Conservation (phyloP, 768 basidiomycete species). For the Agaricus sinodeliciosus region DNA sequence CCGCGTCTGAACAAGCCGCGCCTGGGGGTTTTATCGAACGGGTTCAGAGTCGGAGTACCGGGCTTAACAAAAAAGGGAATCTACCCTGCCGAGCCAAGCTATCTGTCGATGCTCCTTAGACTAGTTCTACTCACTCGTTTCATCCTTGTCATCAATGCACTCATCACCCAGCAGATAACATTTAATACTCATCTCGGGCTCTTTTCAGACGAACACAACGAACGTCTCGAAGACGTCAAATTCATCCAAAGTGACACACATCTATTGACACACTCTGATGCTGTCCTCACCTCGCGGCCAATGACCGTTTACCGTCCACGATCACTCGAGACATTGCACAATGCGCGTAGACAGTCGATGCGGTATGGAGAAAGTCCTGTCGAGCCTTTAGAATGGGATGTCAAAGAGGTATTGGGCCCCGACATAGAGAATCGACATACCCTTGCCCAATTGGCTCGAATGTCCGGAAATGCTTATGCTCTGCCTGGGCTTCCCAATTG, state of each 20-base stretch:
- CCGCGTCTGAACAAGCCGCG: too few relatives aligned
- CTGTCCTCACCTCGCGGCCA: slow-evolving; percentile 37
- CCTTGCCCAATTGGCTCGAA: slow-evolving; percentile 74
- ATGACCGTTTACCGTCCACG: slow-evolving; percentile 58
- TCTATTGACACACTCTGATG: slow-evolving; percentile 11
- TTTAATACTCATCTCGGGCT: slow-evolving; percentile 18
- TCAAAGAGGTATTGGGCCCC: slow-evolving; percentile 59
- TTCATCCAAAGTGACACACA: slow-evolving; percentile 14
- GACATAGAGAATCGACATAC: slow-evolving; percentile 78
- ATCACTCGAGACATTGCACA: slow-evolving; percentile 42
- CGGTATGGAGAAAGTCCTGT: slow-evolving; percentile 33
- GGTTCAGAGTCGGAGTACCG: not conserved
- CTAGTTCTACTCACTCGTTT: slow-evolving; percentile 15
- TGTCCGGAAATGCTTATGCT: slow-evolving; percentile 88
- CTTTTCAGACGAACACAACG: not conserved
- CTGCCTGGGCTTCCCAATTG: slow-evolving; percentile 64
- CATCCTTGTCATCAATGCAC: slow-evolving; percentile 12
- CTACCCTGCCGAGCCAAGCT: not conserved
- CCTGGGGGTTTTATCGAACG: not conserved
- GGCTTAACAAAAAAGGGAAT: not conserved
- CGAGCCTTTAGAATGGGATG: slow-evolving; percentile 61
- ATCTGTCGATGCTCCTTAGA: slow-evolving; percentile 13
- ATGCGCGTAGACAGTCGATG: slow-evolving; percentile 47
- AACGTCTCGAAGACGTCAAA: not conserved
- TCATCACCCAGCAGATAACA: slow-evolving; percentile 13